Evolutionary conservation across 192 early-diverging fungal genomes (phyloP), one percentile per base, ranked within the genome.

Genomic region (Coemansia sp.): DNA sequence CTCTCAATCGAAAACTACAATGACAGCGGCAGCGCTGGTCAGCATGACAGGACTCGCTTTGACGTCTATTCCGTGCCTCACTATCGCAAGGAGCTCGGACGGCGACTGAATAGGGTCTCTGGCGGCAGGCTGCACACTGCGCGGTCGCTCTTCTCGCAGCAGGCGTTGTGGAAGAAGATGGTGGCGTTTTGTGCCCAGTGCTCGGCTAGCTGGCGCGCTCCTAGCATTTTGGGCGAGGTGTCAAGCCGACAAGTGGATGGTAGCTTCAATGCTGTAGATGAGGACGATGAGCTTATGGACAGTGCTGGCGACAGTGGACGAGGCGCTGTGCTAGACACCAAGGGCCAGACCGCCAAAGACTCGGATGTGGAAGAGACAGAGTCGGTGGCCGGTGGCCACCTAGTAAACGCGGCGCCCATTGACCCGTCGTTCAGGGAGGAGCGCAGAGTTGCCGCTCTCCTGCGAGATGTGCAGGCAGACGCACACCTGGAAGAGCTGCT

Each of bases 341-440:
- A 39, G 42, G 35, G 53, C 8, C 19, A 46, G 12, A n/a, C 7
- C 35, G 56, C 32, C 27, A 29, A 11, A 17, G 44, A 37, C 14
- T 24, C 55, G 1, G 37, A 15, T 12, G 34, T 14, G 42, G 24
- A 29, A 33, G 33, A 37, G 52, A 8, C 12, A 24, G 48, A 40
- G 34, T 22, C 11, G 18, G 19, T 21, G 61, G 27, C 19, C 14
- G 37, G 18, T 5, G 26, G 9, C 14, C 19, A 29, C 34, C 38
- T 6, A 4, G 52, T 11, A 8, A 58, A 60, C 12, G 48, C 19
- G 24, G 27, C 53, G 12, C 36, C 72, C 2, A 69, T 69, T 19
- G 72, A 74, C 35, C 61, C 68, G 41, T 76, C 73, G 24, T 76
- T 76, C 29, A 48, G 35, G 41, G 73, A 76, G 26, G 73, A 70